Conservation (phyloP, 2,329 filamentous ascomycete genomes). For the Coniella lustricola region DNA sequence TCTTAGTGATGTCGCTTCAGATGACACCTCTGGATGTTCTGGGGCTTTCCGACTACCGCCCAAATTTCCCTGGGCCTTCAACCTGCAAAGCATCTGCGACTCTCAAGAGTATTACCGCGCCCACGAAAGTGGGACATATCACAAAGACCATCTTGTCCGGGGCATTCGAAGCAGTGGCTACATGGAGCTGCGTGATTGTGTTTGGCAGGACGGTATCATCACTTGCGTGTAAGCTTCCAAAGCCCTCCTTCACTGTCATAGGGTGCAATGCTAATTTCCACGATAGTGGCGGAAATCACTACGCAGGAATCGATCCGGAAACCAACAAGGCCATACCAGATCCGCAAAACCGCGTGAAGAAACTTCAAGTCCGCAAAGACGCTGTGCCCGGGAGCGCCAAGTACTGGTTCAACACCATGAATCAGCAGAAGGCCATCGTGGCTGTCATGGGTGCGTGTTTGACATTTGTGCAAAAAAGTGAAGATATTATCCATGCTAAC, state of each 20-base stretch:
- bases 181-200: slow-evolving; percentile 46
- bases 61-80: slow-evolving; percentile 49
- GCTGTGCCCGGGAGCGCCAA: background rate
- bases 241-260: background rate
- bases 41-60: slow-evolving; percentile 17
- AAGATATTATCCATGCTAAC: background rate
- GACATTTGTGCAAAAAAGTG: background rate
- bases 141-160: slow-evolving; percentile 38
- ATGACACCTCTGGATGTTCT: too few relatives aligned
- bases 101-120: slow-evolving; percentile 55
- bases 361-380: background rate
- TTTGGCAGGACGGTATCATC: slow-evolving; percentile 56
- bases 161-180: slow-evolving; percentile 55
- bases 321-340: background rate
- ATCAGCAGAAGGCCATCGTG: slow-evolving; percentile 30
- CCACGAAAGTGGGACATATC: slow-evolving; percentile 54
- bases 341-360: background rate
- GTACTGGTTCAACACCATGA: background rate
- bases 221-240: slow-evolving; percentile 47
- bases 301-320: background rate
- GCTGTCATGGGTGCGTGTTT: slow-evolving; percentile 43
- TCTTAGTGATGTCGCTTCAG: background rate
- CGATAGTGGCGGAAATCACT: background rate
- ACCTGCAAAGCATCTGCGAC: slow-evolving; percentile 55
- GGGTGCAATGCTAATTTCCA: background rate